These are phyloP conservation scores for Boletus tylopilopsis DNA, from an alignment of 768 basidiomycete species.

Conservation along the genomic window DNA sequence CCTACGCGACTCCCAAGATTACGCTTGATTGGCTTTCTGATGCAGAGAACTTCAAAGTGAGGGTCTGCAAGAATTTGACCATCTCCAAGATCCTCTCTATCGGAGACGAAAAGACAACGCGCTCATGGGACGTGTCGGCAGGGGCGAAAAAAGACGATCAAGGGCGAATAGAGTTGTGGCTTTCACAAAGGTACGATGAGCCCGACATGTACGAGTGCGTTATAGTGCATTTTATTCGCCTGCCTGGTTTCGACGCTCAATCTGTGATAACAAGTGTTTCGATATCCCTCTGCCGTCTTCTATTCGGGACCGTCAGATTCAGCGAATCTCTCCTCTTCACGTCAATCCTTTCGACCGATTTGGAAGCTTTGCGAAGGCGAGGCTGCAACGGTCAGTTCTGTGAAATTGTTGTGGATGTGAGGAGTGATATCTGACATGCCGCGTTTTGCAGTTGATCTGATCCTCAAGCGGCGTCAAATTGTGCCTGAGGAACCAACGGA, in stretches of 20 bases:
- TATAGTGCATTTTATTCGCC: neutral
- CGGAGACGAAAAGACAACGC: conserved; percentile 44
- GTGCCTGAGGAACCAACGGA: neutral
- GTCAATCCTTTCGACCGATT: conserved; percentile 85
- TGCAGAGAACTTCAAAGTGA: conserved; percentile 59
- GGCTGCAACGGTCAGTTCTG: conserved; percentile 69
- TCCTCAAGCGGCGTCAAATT: conserved; percentile 42
- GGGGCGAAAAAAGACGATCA: conserved; percentile 47
- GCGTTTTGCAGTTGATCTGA: conserved; percentile 64
- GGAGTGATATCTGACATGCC: neutral
- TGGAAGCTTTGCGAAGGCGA: conserved; percentile 67
- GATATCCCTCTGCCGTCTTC: conserved; percentile 66
- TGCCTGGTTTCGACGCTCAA: neutral
- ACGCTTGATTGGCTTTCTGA: conserved; percentile 50
- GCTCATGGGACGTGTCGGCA: conserved; percentile 56
- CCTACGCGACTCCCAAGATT: conserved; percentile 43
- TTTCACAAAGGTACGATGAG: conserved; percentile 62
- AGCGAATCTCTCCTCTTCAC: conserved; percentile 84
- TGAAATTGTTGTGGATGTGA: too few relatives aligned
- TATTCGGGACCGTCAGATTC: conserved; percentile 70
- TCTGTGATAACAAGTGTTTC: conserved; percentile 57
- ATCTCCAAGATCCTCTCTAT: conserved; percentile 56
- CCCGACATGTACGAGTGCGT: conserved; percentile 88
- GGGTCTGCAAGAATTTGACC: conserved; percentile 54
- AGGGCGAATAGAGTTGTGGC: conserved; percentile 57